Evolutionary conservation across 768 basidiomycete species (phyloP), one percentile per base, ranked within the genome.

Genomic region (Neoboletus brunneissimus): DNA sequence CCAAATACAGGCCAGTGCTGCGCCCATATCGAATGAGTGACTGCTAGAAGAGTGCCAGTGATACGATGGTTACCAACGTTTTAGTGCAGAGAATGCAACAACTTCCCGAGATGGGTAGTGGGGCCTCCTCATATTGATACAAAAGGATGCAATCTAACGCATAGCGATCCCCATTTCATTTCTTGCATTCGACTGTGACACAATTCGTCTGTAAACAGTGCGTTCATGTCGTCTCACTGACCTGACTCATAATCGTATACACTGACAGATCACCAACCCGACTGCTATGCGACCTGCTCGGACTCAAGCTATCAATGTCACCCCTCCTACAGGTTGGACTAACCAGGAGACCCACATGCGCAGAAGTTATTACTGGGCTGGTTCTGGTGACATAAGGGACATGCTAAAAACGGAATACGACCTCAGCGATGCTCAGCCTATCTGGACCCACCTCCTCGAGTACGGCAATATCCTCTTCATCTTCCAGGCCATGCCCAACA

Each of bases 241-340:
- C 22, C 22, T 20, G 29, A 31, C n/a, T 9, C 29, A 12, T 12
- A 4, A 32, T 31, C 5, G n/a, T 47, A 27, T 18, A 31, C n/a
- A 13, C n/a, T 15, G 12, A 31, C 29, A 47, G 27, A 31, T 29
- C 23, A 43, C 16, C 42, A 25, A 18, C 16, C n/a, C 10, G 1
- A n/a, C 29, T 31, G n/a, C 12, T 7, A 32, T 47, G 46, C n/a
- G 18, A 3, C 18, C 48, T 9, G 8, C 29, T 50, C 4, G 11
- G 16, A 25, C 16, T 18, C 16, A 35, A 11, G 25, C 25, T 20
- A 15, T 15, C 11, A 40, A 27, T 8, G 23, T 25, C n/a, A 13
- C n/a, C 18, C 29, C 23, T 35, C 57, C 44, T 34, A 18, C 18
- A 16, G 44, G 55, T 16, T 58, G 57, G 55, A 45, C 55, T 3